These are phyloP conservation scores for Fusarium sororula DNA, from an alignment of 2,329 filamentous ascomycete genomes.

Conservation along the genomic window DNA sequence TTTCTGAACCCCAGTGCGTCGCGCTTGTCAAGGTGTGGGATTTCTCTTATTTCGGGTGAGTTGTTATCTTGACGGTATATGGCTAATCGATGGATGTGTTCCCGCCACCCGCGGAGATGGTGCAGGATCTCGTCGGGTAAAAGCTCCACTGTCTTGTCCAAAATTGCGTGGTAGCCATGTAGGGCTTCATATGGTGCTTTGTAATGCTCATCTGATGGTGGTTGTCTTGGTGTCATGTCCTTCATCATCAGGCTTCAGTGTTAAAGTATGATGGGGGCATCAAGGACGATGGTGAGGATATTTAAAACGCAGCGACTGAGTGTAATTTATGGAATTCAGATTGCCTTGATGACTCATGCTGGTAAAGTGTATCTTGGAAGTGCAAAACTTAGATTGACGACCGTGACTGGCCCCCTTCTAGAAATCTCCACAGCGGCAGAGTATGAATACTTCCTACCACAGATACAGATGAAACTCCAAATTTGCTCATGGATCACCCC, in stretches of 20 bases:
- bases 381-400: too few species aligned
- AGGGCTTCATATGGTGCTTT: not conserved
- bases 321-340: not conserved
- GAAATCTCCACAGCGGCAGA: too few species aligned
- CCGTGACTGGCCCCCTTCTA: too few species aligned
- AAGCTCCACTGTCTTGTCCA: not conserved
- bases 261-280: not conserved
- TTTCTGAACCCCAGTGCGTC: not conserved
- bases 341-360: not conserved
- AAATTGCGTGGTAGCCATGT: not conserved
- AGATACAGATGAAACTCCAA: too few species aligned
- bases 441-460: too few species aligned
- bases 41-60: not conserved
- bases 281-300: not conserved
- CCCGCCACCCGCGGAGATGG: not conserved
- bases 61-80: not conserved
- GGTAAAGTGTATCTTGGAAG: not conserved
- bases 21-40: not conserved
- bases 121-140: not conserved
- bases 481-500: too few species aligned
- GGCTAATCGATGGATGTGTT: not conserved
- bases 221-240: not conserved
- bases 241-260: rapidly evolving
- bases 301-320: not conserved
- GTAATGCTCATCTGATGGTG: not conserved